A percentile compares a stretch with the other conserved stretches of the same genome.
These are phyloP conservation scores for Kluyveromyces wickerhamii DNA, from an alignment of 805 yeast species.

Conservation along the genomic window DNA sequence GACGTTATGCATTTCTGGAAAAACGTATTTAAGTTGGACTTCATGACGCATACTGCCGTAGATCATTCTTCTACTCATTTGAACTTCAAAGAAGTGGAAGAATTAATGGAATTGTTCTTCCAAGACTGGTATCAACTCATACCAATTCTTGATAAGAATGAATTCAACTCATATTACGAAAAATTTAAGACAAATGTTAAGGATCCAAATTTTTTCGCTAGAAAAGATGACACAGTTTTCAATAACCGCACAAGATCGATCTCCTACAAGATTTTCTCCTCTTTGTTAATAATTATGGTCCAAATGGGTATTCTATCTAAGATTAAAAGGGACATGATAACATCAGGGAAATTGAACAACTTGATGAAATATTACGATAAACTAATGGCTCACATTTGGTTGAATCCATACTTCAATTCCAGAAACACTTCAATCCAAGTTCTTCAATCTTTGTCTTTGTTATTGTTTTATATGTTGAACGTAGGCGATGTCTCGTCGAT, in stretches of 20 bases:
- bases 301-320: slow-evolving; percentile 26
- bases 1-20: slow-evolving; percentile 19
- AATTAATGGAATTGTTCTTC: slow-evolving; percentile 58
- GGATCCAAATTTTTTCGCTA: slow-evolving; percentile 7
- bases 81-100: slow-evolving; percentile 40
- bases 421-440: slow-evolving; percentile 57
- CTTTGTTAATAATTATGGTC: slow-evolving; percentile 20
- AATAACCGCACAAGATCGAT: slow-evolving; percentile 16
- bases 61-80: slow-evolving; percentile 7
- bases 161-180: slow-evolving; percentile 55
- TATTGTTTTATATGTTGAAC: slow-evolving; percentile 62
- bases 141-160: slow-evolving; percentile 62
- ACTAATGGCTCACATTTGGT: slow-evolving; percentile 49
- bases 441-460: slow-evolving; percentile 59
- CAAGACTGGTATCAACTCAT: slow-evolving; percentile 67
- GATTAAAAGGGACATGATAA: slow-evolving; percentile 15
- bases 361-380: slow-evolving; percentile 46
- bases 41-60: slow-evolving; percentile 6
- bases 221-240: slow-evolving; percentile 12
- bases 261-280: slow-evolving; percentile 25
- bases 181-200: slow-evolving; percentile 11
- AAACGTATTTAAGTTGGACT: slow-evolving; percentile 18
- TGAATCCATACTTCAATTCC: slow-evolving; percentile 49
- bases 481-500: slow-evolving; percentile 67
- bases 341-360: slow-evolving; percentile 10